Percentiles rank a stretch among this genome's conserved stretches.
Evolutionary conservation across 2,329 filamentous ascomycete species (phyloP).

Genomic region (Pseudocercospora macadamiae): DNA sequence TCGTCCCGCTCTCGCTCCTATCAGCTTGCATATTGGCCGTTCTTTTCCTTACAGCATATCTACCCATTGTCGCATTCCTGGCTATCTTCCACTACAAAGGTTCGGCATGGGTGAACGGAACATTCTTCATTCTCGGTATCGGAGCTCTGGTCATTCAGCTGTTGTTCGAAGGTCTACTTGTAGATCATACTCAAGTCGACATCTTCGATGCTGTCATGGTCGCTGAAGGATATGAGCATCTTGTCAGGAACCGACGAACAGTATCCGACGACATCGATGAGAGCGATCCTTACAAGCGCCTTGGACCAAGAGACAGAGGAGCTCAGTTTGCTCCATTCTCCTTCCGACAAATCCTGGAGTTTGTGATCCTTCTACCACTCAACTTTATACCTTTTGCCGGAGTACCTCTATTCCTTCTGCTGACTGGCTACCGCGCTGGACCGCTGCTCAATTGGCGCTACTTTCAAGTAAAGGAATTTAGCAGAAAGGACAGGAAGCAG

Average conservation of each 20-base stretch:
- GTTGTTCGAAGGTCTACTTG: conserved; percentile 56
- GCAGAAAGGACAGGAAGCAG: conserved; percentile 71
- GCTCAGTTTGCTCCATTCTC: conserved; percentile 88
- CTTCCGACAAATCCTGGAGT: conserved; percentile 84
- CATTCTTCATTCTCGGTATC: conserved; percentile 77
- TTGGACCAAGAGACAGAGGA: conserved; percentile 77
- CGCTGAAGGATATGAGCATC: conserved; percentile 68
- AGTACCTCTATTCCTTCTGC: conserved; percentile 79
- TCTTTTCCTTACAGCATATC: conserved; percentile 83
- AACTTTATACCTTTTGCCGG: conserved; percentile 86
- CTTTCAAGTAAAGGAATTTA: conserved; percentile 76
- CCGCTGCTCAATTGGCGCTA: conserved; percentile 91
- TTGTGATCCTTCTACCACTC: conserved; percentile 68
- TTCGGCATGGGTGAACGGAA: conserved; percentile 86
- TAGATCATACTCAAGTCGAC: conserved; percentile 75
- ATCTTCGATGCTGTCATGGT: conserved; percentile 83
- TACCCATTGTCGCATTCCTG: conserved; percentile 87
- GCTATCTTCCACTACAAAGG: conserved; percentile 77
- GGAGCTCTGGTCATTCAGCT: conserved; percentile 64
- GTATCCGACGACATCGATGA: conserved; percentile 72
- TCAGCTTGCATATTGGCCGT: conserved; percentile 82
- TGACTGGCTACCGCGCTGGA: conserved; percentile 84
- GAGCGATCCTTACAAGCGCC: conserved; percentile 72
- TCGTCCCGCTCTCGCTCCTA: conserved; percentile 80
- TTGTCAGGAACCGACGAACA: conserved; percentile 63